These are phyloP conservation scores for Trichophyton benhamiae DNA, from an alignment of 2,329 filamentous ascomycete species.

Conservation along the genomic window DNA sequence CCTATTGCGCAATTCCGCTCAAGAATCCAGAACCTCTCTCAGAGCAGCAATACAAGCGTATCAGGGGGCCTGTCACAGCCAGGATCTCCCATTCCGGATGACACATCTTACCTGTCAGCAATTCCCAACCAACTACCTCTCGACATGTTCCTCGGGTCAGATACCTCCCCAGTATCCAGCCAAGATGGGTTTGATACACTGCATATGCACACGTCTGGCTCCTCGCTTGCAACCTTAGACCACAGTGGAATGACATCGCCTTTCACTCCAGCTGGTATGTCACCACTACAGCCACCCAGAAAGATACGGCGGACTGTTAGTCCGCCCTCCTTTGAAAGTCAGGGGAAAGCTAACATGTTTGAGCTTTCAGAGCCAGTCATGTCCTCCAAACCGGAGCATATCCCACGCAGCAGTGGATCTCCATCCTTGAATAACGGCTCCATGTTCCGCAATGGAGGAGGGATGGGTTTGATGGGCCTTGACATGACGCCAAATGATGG, in stretches of 20 bases:
- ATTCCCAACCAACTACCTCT: slow-evolving; percentile 7
- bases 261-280: slow-evolving; percentile 6
- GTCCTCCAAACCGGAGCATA: slow-evolving; percentile 3
- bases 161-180: slow-evolving; percentile 1
- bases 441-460: slow-evolving; percentile 1
- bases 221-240: background rate
- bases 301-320: slow-evolving; percentile 6
- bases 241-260: slow-evolving; percentile 6
- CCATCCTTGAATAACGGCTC: background rate
- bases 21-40: slow-evolving; percentile 6
- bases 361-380: slow-evolving; percentile 2
- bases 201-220: background rate
- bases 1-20: slow-evolving; percentile 5
- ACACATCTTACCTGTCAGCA: background rate
- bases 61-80: slow-evolving; percentile 6
- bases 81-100: slow-evolving; percentile 5
- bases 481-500: background rate
- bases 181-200: slow-evolving; percentile 6
- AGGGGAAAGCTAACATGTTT: slow-evolving; percentile 1
- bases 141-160: slow-evolving; percentile 9
- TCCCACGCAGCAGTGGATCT: background rate
- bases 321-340: background rate
- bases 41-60: slow-evolving; percentile 8
- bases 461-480: background rate
- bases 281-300: slow-evolving; percentile 4